Conservation (phyloP, 2,329 filamentous ascomycete species). For the Coleophoma crateriformis region DNA sequence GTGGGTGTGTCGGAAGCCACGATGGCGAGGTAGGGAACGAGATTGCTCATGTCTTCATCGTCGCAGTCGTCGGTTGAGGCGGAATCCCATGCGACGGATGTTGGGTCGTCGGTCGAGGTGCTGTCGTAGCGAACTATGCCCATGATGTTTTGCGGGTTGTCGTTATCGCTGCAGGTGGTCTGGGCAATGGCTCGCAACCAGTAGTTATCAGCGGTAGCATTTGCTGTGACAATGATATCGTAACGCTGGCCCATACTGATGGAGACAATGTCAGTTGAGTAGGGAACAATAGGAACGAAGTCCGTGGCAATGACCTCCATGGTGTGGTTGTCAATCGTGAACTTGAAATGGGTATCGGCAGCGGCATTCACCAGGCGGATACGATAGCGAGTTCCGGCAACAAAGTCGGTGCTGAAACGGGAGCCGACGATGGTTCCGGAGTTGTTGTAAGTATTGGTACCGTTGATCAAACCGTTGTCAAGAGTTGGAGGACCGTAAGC, state of each 20-base stretch:
- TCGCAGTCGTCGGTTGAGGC: slow-evolving; percentile 21
- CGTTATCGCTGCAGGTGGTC: slow-evolving; percentile 51
- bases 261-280: slow-evolving; percentile 38
- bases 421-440: slow-evolving; percentile 12
- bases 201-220: slow-evolving; percentile 39
- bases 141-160: slow-evolving; percentile 41
- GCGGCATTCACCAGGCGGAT: slow-evolving; percentile 38
- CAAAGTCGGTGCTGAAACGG: slow-evolving; percentile 28
- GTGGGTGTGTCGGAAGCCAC: slow-evolving; percentile 3
- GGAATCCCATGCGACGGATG: slow-evolving; percentile 15
- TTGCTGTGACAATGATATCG: slow-evolving; percentile 38
- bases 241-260: slow-evolving; percentile 49
- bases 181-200: slow-evolving; percentile 54
- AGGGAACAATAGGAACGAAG: slow-evolving; percentile 47
- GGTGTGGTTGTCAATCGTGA: slow-evolving; percentile 41
- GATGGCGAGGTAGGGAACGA: slow-evolving; percentile 20
- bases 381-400: slow-evolving; percentile 34
- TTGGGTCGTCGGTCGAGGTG: slow-evolving; percentile 30
- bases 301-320: slow-evolving; percentile 60
- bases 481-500: slow-evolving; percentile 22
- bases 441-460: slow-evolving; percentile 7
- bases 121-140: slow-evolving; percentile 46
- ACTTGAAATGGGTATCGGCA: slow-evolving; percentile 37
- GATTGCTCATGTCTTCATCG: slow-evolving; percentile 19
- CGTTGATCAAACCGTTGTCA: slow-evolving; percentile 23